phyloP scores from a whole-genome alignment of 306 rosid genomes.

The Morella rubra region DNA sequence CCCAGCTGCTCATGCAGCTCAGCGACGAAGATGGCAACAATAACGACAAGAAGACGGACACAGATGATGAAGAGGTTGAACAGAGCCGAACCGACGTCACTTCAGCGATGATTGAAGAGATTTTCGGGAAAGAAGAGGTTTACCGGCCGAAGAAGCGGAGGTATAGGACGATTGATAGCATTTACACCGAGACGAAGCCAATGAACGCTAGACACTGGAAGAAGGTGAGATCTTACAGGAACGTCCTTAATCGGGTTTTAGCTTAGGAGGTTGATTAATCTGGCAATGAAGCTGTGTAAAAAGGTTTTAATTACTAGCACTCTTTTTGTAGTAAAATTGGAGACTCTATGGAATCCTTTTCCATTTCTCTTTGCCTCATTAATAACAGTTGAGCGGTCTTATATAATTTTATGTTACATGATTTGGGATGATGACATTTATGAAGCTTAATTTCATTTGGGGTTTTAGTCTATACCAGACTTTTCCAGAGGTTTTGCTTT shows the following conservation, averaged over 20 bases:
- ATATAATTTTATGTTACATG: neutral
- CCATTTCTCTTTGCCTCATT: neutral
- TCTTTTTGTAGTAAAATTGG: neutral
- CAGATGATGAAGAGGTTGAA: constrained; percentile 22
- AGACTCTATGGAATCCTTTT: neutral
- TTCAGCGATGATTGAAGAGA: constrained; percentile 43
- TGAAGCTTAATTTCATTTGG: neutral
- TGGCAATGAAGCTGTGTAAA: neutral
- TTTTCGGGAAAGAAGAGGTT: constrained; percentile 51
- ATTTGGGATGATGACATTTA: neutral
- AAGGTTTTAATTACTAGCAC: neutral
- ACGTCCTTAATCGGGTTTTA: neutral
- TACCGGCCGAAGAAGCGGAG: constrained; percentile 36
- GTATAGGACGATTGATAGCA: constrained; percentile 45
- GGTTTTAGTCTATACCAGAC: neutral
- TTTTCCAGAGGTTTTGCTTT: neutral
- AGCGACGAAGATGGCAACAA: constrained; percentile 46
- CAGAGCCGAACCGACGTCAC: constrained; percentile 25
- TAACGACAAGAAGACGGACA: constrained; percentile 9
- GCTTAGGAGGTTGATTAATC: neutral
- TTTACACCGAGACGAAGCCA: constrained; percentile 45
- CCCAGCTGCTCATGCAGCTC: constrained; percentile 49
- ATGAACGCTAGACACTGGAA: constrained; percentile 5
- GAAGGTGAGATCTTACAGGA: constrained; percentile 16
- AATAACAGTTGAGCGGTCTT: neutral